A percentile compares a stretch with the other conserved stretches of the same genome.
phyloP scores from a whole-genome alignment of 768 basidiomycete genomes.

The Boletus vinaceobasis region DNA sequence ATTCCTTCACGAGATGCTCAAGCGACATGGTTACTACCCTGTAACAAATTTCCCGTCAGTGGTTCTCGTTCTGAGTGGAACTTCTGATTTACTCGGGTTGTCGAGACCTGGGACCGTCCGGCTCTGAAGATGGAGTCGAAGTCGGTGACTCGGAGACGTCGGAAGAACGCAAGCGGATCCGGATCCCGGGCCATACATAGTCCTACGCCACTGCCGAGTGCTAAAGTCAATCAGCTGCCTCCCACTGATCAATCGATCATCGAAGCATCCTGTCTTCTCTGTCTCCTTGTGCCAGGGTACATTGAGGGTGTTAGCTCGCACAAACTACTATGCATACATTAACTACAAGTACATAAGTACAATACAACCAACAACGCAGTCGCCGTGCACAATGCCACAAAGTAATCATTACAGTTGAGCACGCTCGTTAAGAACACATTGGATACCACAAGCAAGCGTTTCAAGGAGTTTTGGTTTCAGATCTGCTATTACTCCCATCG shows the following conservation, averaged over 20 bases:
- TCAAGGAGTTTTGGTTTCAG: slow-evolving; percentile 19
- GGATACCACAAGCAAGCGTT: slow-evolving; percentile 10
- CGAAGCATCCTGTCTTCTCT: neutral
- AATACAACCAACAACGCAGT: neutral
- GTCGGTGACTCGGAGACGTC: neutral
- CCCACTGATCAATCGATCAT: neutral
- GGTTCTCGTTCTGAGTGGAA: neutral
- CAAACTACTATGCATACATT: neutral
- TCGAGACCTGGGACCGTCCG: neutral
- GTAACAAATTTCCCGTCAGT: neutral
- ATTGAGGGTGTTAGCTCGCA: neutral
- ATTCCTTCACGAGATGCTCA: slow-evolving; percentile 45
- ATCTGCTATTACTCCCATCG: slow-evolving; percentile 21
- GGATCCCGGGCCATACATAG: neutral
- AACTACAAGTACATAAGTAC: neutral
- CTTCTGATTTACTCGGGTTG: no score
- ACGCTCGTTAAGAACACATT: neutral
- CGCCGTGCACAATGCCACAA: neutral
- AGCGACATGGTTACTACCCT: slow-evolving; percentile 20
- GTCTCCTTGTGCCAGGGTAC: neutral
- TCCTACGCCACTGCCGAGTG: neutral
- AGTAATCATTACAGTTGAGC: neutral
- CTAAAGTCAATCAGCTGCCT: neutral
- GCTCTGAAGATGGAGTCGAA: neutral
- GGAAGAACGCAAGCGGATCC: neutral